phyloP scores from a whole-genome alignment of 1,284 basidiomycete species.

The Ceraceosorus bombacis region DNA sequence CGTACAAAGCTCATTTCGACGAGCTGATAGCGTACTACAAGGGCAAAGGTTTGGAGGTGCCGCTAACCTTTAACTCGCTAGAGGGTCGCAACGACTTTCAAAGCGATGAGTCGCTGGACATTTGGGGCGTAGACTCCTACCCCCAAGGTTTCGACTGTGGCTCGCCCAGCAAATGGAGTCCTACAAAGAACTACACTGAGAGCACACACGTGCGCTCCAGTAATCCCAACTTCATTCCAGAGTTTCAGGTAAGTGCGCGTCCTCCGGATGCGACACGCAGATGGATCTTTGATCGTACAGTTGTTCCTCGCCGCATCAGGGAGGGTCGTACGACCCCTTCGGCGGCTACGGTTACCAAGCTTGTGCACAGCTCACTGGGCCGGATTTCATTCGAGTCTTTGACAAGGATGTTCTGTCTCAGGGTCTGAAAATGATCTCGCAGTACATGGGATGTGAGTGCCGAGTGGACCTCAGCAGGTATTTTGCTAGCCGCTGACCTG shows the following conservation, averaged over 20 bases:
- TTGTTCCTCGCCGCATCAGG: not conserved
- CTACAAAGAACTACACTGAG: constrained; percentile 26
- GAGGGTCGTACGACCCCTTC: constrained; percentile 44
- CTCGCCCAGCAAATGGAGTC: constrained; percentile 57
- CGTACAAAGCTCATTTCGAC: constrained; percentile 35
- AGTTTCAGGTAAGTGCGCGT: constrained; percentile 44
- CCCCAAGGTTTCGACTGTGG: constrained; percentile 65
- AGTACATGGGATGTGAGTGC: constrained; percentile 58
- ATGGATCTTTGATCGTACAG: too few species aligned
- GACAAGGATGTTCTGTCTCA: constrained; percentile 22
- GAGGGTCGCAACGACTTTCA: constrained; percentile 8
- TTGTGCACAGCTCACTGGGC: constrained; percentile 23
- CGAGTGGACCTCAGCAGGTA: too few species aligned
- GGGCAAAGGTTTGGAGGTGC: constrained; percentile 22
- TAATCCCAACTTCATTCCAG: constrained; percentile 62
- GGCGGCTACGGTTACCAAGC: constrained; percentile 23
- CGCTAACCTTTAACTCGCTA: constrained; percentile 30
- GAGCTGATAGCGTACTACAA: constrained; percentile 23
- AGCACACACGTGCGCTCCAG: constrained; percentile 52
- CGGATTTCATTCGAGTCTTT: constrained; percentile 23
- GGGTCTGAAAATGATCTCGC: constrained; percentile 47
- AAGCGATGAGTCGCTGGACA: constrained; percentile 41
- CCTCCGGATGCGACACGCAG: too few species aligned
- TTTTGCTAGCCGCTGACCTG: too few species aligned
- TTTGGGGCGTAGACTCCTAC: constrained; percentile 60